Percentiles rank a stretch among this genome's conserved stretches.
phyloP scores from a whole-genome alignment of 805 yeast species.

The Pichia scutulata region DNA sequence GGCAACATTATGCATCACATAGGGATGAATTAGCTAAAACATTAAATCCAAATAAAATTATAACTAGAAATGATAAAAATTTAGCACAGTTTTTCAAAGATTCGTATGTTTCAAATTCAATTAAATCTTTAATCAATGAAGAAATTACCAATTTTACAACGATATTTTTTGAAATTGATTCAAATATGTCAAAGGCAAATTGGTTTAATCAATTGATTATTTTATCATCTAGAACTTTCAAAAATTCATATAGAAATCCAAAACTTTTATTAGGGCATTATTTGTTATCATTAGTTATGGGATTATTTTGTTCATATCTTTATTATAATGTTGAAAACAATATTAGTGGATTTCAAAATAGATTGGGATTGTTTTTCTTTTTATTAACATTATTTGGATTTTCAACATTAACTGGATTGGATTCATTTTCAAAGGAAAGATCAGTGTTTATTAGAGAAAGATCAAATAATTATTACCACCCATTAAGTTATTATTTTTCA shows the following conservation, averaged over 20 bases:
- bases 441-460: constrained; percentile 87
- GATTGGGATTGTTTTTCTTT: constrained; percentile 90
- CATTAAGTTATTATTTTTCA: constrained; percentile 75
- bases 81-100: constrained; percentile 19
- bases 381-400: constrained; percentile 88
- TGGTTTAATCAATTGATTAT: constrained; percentile 61
- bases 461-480: constrained; percentile 88
- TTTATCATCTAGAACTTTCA: constrained; percentile 79
- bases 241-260: constrained; percentile 89
- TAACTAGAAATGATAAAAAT: constrained; percentile 8
- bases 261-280: constrained; percentile 81
- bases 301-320: constrained; percentile 75
- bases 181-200: constrained; percentile 43
- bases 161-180: constrained; percentile 24
- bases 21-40: constrained; percentile 53
- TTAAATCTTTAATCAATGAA: constrained; percentile 32
- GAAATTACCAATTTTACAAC: constrained; percentile 5
- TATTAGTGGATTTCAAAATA: constrained; percentile 92
- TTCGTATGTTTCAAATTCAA: constrained; percentile 34
- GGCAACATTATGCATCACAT: constrained; percentile 82
- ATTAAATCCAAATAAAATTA: constrained; percentile 5
- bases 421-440: constrained; percentile 82
- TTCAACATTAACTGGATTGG: constrained; percentile 84
- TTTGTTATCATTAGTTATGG: constrained; percentile 65
- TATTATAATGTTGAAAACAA: constrained; percentile 81